A percentile compares a stretch with the other conserved stretches of the same genome.
phyloP scores from a whole-genome alignment of 108 stramenopile genomes.

The Nitzschia putrida region DNA sequence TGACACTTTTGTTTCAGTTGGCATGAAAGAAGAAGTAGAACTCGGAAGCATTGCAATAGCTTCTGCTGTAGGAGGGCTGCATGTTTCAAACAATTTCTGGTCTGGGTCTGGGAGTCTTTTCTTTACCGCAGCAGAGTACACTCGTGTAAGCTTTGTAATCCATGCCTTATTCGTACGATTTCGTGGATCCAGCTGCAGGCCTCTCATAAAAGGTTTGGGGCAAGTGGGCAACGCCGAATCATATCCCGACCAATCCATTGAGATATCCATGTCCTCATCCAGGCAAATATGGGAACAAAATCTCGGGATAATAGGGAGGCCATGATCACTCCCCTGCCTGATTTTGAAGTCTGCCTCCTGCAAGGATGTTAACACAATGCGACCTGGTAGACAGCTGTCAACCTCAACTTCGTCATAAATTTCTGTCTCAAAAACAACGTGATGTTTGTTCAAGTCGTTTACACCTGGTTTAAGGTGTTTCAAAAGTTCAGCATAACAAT shows the following conservation, averaged over 20 bases:
- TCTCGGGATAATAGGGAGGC: constrained; percentile 29
- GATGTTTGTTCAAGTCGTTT: constrained; percentile 11
- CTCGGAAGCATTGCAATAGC: too few relatives aligned
- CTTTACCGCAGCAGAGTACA: constrained; percentile 7
- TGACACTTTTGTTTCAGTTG: too few relatives aligned
- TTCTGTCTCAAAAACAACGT: constrained; percentile 42
- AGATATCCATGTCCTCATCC: constrained; percentile 34
- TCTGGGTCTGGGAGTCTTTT: constrained; percentile 18
- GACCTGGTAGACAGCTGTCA: constrained; percentile 15
- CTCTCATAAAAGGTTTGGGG: constrained; percentile 35
- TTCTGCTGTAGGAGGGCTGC: neutral
- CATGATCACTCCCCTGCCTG: constrained; percentile 4
- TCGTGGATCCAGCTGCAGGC: constrained; percentile 22
- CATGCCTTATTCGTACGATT: constrained; percentile 33
- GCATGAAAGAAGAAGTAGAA: too few relatives aligned
- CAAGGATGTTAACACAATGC: constrained; percentile 26
- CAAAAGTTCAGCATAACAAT: constrained; percentile 42
- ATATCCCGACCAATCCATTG: constrained; percentile 35
- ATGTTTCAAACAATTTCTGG: constrained; percentile 2
- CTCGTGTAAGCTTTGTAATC: constrained; percentile 19
- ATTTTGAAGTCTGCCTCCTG: constrained; percentile 7
- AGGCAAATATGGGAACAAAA: constrained; percentile 34
- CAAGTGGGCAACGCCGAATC: constrained; percentile 19
- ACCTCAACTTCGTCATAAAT: constrained; percentile 21
- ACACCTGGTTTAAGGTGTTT: constrained; percentile 10